These are phyloP conservation scores for Geranomyces michiganensis DNA, from an alignment of 192 early-diverging fungal genomes.

Conservation along the genomic window DNA sequence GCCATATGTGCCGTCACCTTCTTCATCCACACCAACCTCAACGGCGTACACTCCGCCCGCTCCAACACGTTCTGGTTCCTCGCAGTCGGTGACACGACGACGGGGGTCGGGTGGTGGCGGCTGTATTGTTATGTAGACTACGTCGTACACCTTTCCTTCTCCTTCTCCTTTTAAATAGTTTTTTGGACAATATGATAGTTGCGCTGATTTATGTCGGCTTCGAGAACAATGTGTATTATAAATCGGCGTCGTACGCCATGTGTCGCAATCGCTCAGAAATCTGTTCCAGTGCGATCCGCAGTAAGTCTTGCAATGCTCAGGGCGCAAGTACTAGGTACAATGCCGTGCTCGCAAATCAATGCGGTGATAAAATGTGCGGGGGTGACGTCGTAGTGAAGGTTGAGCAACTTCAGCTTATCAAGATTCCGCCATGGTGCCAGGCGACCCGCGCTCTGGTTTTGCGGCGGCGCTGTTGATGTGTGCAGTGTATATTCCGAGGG, in stretches of 20 bases:
- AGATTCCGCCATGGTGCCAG: slow-evolving; percentile 74
- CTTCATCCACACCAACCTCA: not conserved
- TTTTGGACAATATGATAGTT: too few relatives aligned
- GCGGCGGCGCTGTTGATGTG: not conserved
- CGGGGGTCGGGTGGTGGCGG: too few relatives aligned
- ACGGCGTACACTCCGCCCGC: too few relatives aligned
- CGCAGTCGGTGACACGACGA: too few relatives aligned
- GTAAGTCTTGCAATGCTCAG: slow-evolving; percentile 15
- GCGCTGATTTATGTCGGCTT: too few relatives aligned
- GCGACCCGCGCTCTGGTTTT: slow-evolving; percentile 9
- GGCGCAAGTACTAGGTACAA: slow-evolving; percentile 39
- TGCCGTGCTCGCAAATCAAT: slow-evolving; percentile 89
- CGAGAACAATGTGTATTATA: too few relatives aligned
- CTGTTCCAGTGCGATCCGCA: slow-evolving; percentile 1
- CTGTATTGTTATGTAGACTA: too few relatives aligned
- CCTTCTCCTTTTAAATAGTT: too few relatives aligned
- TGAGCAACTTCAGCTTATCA: slow-evolving; percentile 79
- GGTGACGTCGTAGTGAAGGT: slow-evolving; percentile 92
- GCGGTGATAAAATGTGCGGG: slow-evolving; percentile 90
- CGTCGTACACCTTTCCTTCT: too few relatives aligned
- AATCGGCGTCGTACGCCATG: too few relatives aligned
- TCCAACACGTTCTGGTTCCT: too few relatives aligned
- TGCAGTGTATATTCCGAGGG: slow-evolving; percentile 26
- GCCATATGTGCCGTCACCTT: not conserved
- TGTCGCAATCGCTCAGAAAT: not conserved